Base-by-base conservation (phyloP, 306 rosid genomes). In the Cucumis cinereus region DNA sequence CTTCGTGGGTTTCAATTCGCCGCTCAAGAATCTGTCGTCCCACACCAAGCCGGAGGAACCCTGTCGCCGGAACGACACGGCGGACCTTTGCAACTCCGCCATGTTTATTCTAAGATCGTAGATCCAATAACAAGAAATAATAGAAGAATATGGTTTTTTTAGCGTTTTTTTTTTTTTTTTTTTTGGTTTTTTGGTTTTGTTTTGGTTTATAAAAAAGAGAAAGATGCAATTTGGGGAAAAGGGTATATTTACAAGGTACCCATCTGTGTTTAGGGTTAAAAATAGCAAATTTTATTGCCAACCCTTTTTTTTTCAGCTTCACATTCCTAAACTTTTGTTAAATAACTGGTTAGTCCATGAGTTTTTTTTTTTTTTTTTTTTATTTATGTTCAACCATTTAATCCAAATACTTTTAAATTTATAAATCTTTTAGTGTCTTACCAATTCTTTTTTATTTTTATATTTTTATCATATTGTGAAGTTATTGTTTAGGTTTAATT, bases 61-160 rank as follows among this genome's bases (percentile, higher is more conserved):
- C 16, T 79, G 83, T 56, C 86, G 78, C 77, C 83, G 68, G 77
- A 83, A 79, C 22, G 86, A 79, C n/a, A 78, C 45, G 36, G 78
- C 76, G 4, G 86, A 83, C 76, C 83, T 55, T 9, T 81, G 81
- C 64, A 79, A 76, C 5, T 73, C 76, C 12, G 74, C 77, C 83
- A 79, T 79, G 35, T 24, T 14, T 9, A 33, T 62, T 33, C 15
- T 68, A 7, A 22, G 11, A 41, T 22, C 35, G 4, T 9, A 33
- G 24, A 33, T 20, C 24, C 69, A 62, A 62, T 16, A 17, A 17
- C 4, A 5, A 38, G 30, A 36, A 23, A 19, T 12, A 40, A 67
- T 41, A 14, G 19, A 66, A 66, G 28, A 40, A 66, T 16, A 66
- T 38, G 23, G 16, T 15, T 3, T 13, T 13, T 12, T 45, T 4